Conservation (phyloP, 305 asterid species). For the Solanum hybrid region DNA sequence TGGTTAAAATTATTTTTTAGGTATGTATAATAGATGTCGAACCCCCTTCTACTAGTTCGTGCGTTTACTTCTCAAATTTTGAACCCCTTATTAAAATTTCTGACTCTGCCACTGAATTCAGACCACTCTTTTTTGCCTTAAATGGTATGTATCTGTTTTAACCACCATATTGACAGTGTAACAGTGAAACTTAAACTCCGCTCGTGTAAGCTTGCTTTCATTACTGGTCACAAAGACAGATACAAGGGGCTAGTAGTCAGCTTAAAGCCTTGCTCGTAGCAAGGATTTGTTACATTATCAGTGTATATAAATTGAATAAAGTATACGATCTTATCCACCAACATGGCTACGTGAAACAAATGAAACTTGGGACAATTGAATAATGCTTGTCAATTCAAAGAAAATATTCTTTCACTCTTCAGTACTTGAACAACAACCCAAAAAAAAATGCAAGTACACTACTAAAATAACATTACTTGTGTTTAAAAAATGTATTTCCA, state of each 20-base stretch:
- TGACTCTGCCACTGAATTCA: neutral
- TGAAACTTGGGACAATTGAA: neutral
- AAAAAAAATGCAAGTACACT: no score
- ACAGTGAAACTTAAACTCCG: neutral
- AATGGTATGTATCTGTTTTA: neutral
- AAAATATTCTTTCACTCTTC: neutral
- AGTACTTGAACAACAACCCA: neutral
- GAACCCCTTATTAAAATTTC: no score
- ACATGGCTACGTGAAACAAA: neutral
- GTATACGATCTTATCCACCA: neutral
- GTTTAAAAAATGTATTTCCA: neutral
- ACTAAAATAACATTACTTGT: neutral
- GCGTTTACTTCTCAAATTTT: no score
- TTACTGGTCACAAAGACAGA: neutral
- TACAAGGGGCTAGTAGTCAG: neutral
- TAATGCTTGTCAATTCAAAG: neutral
- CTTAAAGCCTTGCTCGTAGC: neutral
- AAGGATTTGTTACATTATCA: neutral
- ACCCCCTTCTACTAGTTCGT: no score
- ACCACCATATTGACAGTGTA: neutral
- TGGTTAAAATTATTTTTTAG: no score
- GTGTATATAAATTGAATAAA: neutral
- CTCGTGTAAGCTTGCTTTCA: neutral
- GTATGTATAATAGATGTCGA: no score
- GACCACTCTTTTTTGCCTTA: neutral